Evolutionary conservation across 371 early-diverging fungal species (phyloP).

Genomic region (Actinomortierella ambigua): DNA sequence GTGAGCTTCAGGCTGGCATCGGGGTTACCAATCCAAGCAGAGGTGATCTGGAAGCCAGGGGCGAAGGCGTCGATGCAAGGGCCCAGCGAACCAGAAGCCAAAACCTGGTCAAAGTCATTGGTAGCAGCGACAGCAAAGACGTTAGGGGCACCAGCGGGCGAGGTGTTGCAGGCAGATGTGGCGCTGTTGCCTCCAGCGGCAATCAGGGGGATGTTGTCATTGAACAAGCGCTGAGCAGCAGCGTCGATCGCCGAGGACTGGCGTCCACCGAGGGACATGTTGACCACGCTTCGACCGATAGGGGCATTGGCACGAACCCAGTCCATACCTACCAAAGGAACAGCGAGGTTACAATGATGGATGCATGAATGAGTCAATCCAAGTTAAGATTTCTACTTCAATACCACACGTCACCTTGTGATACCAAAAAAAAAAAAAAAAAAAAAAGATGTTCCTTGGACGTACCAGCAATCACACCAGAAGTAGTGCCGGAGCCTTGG

Average conservation of each 20-base stretch:
- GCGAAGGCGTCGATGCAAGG: constrained; percentile 46
- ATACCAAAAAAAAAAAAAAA: too few relatives aligned
- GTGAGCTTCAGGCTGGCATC: constrained; percentile 27
- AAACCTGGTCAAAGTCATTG: constrained; percentile 46
- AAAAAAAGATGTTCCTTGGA: too few relatives aligned
- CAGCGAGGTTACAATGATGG: constrained; percentile 25
- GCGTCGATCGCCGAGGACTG: constrained; percentile 69
- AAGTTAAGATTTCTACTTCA: too few relatives aligned
- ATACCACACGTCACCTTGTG: too few relatives aligned
- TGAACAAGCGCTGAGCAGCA: constrained; percentile 64
- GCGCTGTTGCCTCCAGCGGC: constrained; percentile 94
- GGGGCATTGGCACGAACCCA: constrained; percentile 34
- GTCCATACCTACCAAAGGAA: constrained; percentile 45
- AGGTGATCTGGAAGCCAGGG: constrained; percentile 42
- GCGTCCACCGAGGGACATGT: constrained; percentile 82
- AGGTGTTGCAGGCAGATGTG: constrained; percentile 79
- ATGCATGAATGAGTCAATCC: too few relatives aligned
- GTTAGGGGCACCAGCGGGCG: constrained; percentile 78
- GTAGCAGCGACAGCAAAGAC: constrained; percentile 90
- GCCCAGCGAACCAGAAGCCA: constrained; percentile 44
- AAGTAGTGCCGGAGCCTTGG: constrained; percentile 52
- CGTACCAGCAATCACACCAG: constrained; percentile 62
- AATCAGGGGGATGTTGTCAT: constrained; percentile 44
- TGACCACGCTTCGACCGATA: constrained; percentile 49
- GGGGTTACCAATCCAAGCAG: constrained; percentile 26